phyloP scores from a whole-genome alignment of 1,139 yeast genomes.

The Scheffersomyces cryptocercus region DNA sequence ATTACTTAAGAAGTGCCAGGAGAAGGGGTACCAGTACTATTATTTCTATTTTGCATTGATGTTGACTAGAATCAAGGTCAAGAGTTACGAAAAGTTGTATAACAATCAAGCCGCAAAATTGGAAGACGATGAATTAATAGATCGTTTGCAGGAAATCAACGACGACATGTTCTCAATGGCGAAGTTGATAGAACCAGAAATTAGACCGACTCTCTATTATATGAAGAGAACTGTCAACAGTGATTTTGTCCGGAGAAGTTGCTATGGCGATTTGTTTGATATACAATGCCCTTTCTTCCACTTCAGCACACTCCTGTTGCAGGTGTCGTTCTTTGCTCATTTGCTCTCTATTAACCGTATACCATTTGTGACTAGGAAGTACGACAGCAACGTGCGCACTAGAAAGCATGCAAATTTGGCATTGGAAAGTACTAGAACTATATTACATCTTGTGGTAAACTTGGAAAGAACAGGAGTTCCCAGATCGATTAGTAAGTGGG shows the following conservation, averaged over 20 bases:
- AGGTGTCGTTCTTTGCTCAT: slow-evolving; percentile 10
- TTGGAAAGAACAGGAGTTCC: slow-evolving; percentile 13
- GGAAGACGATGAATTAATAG: too few relatives aligned
- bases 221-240: neutral
- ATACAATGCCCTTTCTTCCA: too few relatives aligned
- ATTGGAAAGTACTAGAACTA: slow-evolving; percentile 10
- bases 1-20: too few relatives aligned
- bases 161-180: slow-evolving; percentile 13
- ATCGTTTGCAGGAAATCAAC: slow-evolving; percentile 9
- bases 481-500: slow-evolving; percentile 30
- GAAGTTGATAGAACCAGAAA: slow-evolving; percentile 13
- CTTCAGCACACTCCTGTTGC: slow-evolving; percentile 6
- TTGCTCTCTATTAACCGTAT: slow-evolving; percentile 12
- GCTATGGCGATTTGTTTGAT: too few relatives aligned
- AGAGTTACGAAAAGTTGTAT: slow-evolving; percentile 16
- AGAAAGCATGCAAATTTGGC: slow-evolving; percentile 7
- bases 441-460: slow-evolving; percentile 7
- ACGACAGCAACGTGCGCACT: too few relatives aligned
- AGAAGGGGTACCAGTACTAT: slow-evolving; percentile 7
- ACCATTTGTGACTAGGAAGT: slow-evolving; percentile 8
- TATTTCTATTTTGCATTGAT: slow-evolving; percentile 12
- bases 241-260: slow-evolving; percentile 5
- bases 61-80: slow-evolving; percentile 17
- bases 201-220: slow-evolving; percentile 10
- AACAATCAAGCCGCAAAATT: too few relatives aligned